Conservation (phyloP, 2,329 filamentous ascomycete genomes). For the Venturia effusa region DNA sequence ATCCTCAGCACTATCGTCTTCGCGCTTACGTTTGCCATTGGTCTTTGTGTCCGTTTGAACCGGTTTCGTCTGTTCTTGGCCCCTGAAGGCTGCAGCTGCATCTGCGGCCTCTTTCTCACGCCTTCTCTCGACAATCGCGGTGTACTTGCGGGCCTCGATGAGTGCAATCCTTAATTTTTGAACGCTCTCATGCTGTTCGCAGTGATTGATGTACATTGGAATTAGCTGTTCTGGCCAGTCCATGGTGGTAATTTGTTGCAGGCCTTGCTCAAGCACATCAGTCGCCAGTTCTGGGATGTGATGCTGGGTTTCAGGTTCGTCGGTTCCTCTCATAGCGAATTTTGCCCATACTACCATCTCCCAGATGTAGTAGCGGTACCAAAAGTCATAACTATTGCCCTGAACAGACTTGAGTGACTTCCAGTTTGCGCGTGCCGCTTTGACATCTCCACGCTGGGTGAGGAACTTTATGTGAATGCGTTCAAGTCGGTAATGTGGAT, state of each 20-base stretch:
- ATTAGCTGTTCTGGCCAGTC: constrained; percentile 71
- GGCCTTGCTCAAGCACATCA: constrained; percentile 61
- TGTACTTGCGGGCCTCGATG: constrained; percentile 60
- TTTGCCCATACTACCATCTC: constrained; percentile 66
- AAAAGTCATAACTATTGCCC: constrained; percentile 80
- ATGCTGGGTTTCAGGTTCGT: constrained; percentile 35
- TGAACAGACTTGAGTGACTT: constrained; percentile 58
- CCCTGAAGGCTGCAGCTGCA: constrained; percentile 31
- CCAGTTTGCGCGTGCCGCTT: constrained; percentile 70
- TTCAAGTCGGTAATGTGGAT: constrained; percentile 80
- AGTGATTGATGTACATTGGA: constrained; percentile 66
- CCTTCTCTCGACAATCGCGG: constrained; percentile 51
- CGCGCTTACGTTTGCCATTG: constrained; percentile 63
- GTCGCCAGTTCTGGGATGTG: constrained; percentile 61
- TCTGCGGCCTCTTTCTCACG: constrained; percentile 59
- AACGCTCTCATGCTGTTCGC: constrained; percentile 80
- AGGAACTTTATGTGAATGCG: constrained; percentile 87
- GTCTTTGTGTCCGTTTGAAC: constrained; percentile 17
- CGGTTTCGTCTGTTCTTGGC: constrained; percentile 19
- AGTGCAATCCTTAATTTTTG: constrained; percentile 63
- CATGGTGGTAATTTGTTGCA: constrained; percentile 46
- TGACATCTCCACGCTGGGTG: constrained; percentile 67
- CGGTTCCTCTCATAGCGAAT: constrained; percentile 40
- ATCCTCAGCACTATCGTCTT: constrained; percentile 40
- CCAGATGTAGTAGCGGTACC: constrained; percentile 86